phyloP scores from a whole-genome alignment of 352 stramenopile genomes.

The Halophytophthora batemanensis region DNA sequence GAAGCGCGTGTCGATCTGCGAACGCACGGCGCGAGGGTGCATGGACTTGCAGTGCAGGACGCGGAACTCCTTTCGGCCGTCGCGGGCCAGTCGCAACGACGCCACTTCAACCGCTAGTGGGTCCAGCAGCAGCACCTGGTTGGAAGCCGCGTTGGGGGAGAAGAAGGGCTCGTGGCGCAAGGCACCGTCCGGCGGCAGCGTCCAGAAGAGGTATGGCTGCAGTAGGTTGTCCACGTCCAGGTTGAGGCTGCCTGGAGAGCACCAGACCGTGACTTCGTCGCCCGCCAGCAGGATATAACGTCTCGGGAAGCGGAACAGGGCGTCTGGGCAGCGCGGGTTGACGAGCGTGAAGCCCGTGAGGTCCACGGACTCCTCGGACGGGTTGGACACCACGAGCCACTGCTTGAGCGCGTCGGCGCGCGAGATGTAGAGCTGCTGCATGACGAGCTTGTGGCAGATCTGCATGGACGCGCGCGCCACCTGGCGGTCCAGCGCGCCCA shows the following conservation, averaged over 20 bases:
- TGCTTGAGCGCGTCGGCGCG: constrained; percentile 65
- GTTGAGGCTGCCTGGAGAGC: constrained; percentile 50
- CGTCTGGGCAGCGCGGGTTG: constrained; percentile 31
- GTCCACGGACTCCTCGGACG: constrained; percentile 64
- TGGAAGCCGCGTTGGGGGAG: constrained; percentile 19
- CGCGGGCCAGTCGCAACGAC: constrained; percentile 60
- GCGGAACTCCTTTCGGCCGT: constrained; percentile 72
- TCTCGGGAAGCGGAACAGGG: constrained; percentile 61
- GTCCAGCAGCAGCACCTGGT: constrained; percentile 76
- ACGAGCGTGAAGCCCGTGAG: constrained; percentile 63
- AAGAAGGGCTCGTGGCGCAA: constrained; percentile 68
- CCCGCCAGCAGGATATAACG: constrained; percentile 68
- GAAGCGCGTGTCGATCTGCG: constrained; percentile 38
- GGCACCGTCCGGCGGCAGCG: constrained; percentile 44
- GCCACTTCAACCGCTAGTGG: constrained; percentile 76
- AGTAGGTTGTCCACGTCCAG: constrained; percentile 75
- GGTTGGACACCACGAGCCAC: constrained; percentile 84
- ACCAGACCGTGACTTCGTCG: constrained; percentile 85
- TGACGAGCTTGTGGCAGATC: constrained; percentile 81
- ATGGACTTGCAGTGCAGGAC: constrained; percentile 70
- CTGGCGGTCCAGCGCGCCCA: constrained; percentile 58
- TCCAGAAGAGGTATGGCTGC: constrained; percentile 84
- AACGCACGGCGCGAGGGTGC: constrained; percentile 28
- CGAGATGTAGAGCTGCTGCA: constrained; percentile 87
- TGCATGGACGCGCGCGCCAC: constrained; percentile 77